Base-by-base conservation (phyloP, 345 rosid species). In the Syzygium aqueum region DNA sequence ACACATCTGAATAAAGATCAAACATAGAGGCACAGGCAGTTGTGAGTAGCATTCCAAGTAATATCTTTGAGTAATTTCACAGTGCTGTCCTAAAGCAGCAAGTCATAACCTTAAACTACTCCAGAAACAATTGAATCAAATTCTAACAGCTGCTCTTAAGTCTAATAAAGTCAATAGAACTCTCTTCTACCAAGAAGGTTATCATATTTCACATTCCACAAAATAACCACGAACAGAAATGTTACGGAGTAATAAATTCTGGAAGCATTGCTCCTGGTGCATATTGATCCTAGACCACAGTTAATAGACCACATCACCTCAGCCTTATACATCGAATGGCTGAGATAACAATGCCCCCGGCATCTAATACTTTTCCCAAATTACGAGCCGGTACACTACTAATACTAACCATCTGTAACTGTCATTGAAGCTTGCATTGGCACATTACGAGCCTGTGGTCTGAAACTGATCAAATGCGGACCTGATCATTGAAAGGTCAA, bases 391-490 rank as follows among this genome's bases (percentile, higher is more conserved):
- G 22, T 33, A 22, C 10, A 73, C 49, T 73, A 33, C 49, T 30
- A 73, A 73, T 83, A 93, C 96, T 84, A 30, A 96, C 99, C 99
- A 89, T 98, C 99, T 40, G 99, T 98, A 51, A 96, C 98, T 46
- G 99, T 98, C 99, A 98, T 98, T 90, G 98, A 95, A 91, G 95
- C 98, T 94, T 96, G 98, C 10, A 97, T 92, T 30, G 99, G 96
- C 86, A 97, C 99, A 87, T 95, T 94, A 50, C 93, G 93, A 89
- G 99, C 97, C 61, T 93, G 94, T 4, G 98, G 98, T 86, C 98
- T 94, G 92, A 96, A 98, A 89, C 99, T 96, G 89, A 98, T 94
- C 85, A 92, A 92, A 91, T 98, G 99, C 16, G 99, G 99, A 86
- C 99, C 99, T 97, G 95, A 89, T 85, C 91, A 86, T 87, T 84